Evolutionary conservation across 2,329 filamentous ascomycete genomes (phyloP), one percentile per base, ranked within the genome.

Genomic region (Drechslerella dactyloides): DNA sequence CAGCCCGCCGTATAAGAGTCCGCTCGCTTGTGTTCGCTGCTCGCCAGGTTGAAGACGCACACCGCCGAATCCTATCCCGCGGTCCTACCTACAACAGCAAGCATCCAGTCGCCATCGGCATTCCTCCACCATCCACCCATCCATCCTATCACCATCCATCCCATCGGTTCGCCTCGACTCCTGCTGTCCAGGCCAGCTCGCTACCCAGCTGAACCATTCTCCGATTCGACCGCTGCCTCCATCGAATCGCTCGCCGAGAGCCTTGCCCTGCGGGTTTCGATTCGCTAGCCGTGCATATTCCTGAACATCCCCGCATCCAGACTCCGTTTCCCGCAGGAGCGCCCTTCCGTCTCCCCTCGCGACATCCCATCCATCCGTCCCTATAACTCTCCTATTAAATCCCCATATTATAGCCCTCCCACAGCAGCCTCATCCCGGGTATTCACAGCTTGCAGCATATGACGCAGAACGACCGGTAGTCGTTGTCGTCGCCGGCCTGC

Each of bases 381-480:
- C 24, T 44, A 56, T 17, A 24, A 17, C 24, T 1, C 21, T 42
- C 27, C 24, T 27, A 42, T 42, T 40, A 23, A 40, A 42, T 42
- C 27, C 30, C 30, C 11, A 42, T 48, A 40, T 24, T 15, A n/a
- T 51, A 10, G 13, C 21, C 3, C 23, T 24, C 30, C 23, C 17
- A 13, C 40, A 24, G 42, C 44, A 27, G 44, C 52, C 40, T 50
- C 56, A 51, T 48, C 52, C 19, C 53, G 11, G 30, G 53, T 70
- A n/a, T 55, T 51, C 55, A 59, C 35, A 44, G 21, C 46, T 56
- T 64, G 42, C 54, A 40, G 48, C 66, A 60, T 70, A 70, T 70
- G 66, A 70, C 66, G 66, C 60, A 70, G 48, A 64, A 50, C 53
- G 30, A 70, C 40, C 59, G 59, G 59, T 70, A 70, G 66, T 54